Evolutionary conservation across 169 alveolate species (phyloP), one percentile per base, ranked within the genome.

Genomic region (Eimeria zaria): DNA sequence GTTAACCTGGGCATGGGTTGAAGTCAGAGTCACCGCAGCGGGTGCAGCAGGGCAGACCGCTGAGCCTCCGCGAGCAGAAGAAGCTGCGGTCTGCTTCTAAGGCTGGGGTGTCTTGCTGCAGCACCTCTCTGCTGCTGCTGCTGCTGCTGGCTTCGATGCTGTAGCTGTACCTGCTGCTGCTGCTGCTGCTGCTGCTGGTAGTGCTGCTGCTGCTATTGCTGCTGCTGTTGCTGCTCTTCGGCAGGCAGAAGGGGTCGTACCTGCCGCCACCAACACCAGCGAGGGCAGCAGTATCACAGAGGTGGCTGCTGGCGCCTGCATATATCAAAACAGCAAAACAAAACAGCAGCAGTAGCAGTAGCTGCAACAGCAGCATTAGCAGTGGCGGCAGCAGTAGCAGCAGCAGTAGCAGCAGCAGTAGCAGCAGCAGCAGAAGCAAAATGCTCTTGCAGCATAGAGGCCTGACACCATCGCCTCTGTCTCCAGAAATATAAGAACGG

Each of bases 71-170:
- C 6, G 89, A 81, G 89, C 89, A 81, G 30, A 81, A 81, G 71
- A 36, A 81, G 41, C 27, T 46, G 39, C 89, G 33, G 48, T 81
- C 89, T 51, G 18, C 89, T 27, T 46, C 73, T 27, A 24, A 16
- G 11, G 55, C 73, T 8, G 89, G 89, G 20, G 89, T 48, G 30
- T 81, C 89, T 8, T 81, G 89, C 89, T 81, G 89, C 51, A 81
- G 89, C 89, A 81, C 89, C 46, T 46, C 89, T 81, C 89, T 81
- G 89, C 73, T 81, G 89, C 89, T 81, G 89, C 89, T 81, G 89
- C 89, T 44, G 69, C 33, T 46, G 44, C 71, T 51, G 87, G n/a
- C n/a, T n/a, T 39, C 9, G 44, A 1, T 73, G 48, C 83, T 27
- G 36, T 20, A 16, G 3, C 51, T 9, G 44, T n/a, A 16, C 9